These are phyloP conservation scores for Apodospora peruviana DNA, from an alignment of 495 filamentous ascomycete species.

Conservation along the genomic window DNA sequence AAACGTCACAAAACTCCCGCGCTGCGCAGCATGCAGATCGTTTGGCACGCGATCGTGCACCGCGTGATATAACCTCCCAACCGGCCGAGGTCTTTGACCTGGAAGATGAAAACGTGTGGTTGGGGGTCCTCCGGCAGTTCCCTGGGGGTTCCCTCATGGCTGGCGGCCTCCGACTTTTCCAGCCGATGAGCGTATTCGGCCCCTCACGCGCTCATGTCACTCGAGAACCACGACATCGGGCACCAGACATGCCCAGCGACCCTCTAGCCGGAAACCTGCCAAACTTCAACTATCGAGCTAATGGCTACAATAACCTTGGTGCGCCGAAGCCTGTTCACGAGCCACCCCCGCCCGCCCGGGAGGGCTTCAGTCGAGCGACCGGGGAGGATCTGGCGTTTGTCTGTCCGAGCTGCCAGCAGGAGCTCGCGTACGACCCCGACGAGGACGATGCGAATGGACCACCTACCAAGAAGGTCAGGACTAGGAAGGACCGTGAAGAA, in stretches of 20 bases:
- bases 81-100: too few relatives aligned
- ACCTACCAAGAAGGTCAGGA: conserved; percentile 31
- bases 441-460: conserved; percentile 11
- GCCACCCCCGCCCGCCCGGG: conserved; percentile 26
- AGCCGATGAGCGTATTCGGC: too few relatives aligned
- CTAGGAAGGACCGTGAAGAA: conserved; percentile 37
- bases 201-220: too few relatives aligned
- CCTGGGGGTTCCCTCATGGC: too few relatives aligned
- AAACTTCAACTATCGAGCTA: conserved; percentile 24
- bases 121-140: too few relatives aligned
- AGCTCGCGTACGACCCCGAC: conserved; percentile 40
- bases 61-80: too few relatives aligned
- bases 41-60: not conserved
- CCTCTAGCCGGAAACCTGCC: conserved; percentile 22
- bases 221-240: too few relatives aligned
- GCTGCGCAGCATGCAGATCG: conserved; percentile 1
- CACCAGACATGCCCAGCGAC: too few relatives aligned
- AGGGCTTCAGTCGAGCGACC: conserved; percentile 38
- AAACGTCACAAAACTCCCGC: too few relatives aligned
- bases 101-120: too few relatives aligned
- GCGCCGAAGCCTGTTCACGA: conserved; percentile 25
- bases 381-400: conserved; percentile 34
- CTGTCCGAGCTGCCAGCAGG: conserved; percentile 42
- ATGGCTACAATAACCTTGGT: conserved; percentile 14
- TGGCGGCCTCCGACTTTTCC: too few relatives aligned